Conservation (phyloP, 1,139 yeast genomes). For the Arxiozyma telluris region DNA sequence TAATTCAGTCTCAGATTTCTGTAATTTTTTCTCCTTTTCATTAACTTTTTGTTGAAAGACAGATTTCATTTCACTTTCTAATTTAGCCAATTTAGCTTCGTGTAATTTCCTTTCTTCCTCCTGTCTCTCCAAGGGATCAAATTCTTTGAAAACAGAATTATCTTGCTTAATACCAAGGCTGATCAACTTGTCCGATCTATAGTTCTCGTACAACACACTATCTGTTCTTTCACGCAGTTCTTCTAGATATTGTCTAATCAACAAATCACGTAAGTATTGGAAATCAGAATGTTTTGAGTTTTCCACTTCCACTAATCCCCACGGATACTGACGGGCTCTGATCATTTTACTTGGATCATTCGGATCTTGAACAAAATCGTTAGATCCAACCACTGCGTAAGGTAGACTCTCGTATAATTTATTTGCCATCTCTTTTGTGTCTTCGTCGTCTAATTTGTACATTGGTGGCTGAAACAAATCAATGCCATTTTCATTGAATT, state of each 20-base stretch:
- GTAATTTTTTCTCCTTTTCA: slow-evolving; percentile 95
- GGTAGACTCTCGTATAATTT: slow-evolving; percentile 70
- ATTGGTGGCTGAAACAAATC: slow-evolving; percentile 70
- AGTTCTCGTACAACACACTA: slow-evolving; percentile 71
- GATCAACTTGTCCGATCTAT: slow-evolving; percentile 74
- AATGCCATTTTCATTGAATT: slow-evolving; percentile 67
- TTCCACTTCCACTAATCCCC: slow-evolving; percentile 97
- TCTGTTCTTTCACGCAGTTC: slow-evolving; percentile 86
- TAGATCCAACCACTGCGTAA: slow-evolving; percentile 92
- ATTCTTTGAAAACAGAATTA: slow-evolving; percentile 80
- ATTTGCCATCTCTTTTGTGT: slow-evolving; percentile 55
- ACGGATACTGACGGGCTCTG: slow-evolving; percentile 92
- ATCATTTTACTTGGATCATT: slow-evolving; percentile 60
- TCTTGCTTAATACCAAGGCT: slow-evolving; percentile 91
- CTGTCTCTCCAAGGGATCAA: slow-evolving; percentile 86
- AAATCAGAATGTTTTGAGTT: slow-evolving; percentile 93
- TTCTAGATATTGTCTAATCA: slow-evolving; percentile 85
- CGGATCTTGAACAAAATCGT: slow-evolving; percentile 57
- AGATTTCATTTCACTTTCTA: slow-evolving; percentile 95
- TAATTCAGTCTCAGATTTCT: slow-evolving; percentile 93
- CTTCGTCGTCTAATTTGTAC: slow-evolving; percentile 83
- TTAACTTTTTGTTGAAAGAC: slow-evolving; percentile 95
- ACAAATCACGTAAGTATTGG: slow-evolving; percentile 77
- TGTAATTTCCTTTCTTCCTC: slow-evolving; percentile 91
- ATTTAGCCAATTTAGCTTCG: slow-evolving; percentile 85